Conservation (phyloP, 2,329 filamentous ascomycete species). For the Plectosphaerella cucumerina region DNA sequence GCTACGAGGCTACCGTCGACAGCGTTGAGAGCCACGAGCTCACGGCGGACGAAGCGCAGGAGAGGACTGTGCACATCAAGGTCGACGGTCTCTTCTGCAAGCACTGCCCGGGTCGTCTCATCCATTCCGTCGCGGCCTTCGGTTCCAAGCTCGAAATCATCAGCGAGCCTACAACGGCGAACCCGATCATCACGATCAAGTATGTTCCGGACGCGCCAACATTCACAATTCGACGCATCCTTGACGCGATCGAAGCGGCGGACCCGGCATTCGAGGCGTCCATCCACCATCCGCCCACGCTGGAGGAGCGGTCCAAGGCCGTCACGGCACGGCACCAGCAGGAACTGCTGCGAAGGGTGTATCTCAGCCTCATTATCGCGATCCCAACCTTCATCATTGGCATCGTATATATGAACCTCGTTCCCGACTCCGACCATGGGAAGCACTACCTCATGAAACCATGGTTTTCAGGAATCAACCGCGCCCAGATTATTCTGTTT, state of each 20-base stretch:
- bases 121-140: constrained; percentile 49
- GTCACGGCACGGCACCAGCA: constrained; percentile 69
- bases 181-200: constrained; percentile 64
- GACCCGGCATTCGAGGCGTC: constrained; percentile 64
- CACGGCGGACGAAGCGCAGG: constrained; percentile 19
- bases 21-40: constrained; percentile 29
- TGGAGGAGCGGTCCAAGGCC: constrained; percentile 74
- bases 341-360: constrained; percentile 64
- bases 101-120: constrained; percentile 61
- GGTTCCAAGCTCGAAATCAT: constrained; percentile 48
- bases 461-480: constrained; percentile 68
- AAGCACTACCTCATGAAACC: constrained; percentile 66
- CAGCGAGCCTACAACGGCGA: constrained; percentile 49
- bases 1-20: constrained; percentile 54
- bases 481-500: constrained; percentile 75
- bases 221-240: constrained; percentile 73
- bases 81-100: constrained; percentile 73
- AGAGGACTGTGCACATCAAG: constrained; percentile 58
- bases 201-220: constrained; percentile 65
- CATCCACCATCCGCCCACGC: constrained; percentile 74
- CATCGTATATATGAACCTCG: constrained; percentile 84
- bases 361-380: constrained; percentile 64
- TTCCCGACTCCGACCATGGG: constrained; percentile 53
- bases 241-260: constrained; percentile 60
- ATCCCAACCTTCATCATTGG: constrained; percentile 85